Evolutionary conservation across 768 basidiomycete genomes (phyloP), one percentile per base, ranked within the genome.

Genomic region (button mushroom (Agaricus bisporus)): DNA sequence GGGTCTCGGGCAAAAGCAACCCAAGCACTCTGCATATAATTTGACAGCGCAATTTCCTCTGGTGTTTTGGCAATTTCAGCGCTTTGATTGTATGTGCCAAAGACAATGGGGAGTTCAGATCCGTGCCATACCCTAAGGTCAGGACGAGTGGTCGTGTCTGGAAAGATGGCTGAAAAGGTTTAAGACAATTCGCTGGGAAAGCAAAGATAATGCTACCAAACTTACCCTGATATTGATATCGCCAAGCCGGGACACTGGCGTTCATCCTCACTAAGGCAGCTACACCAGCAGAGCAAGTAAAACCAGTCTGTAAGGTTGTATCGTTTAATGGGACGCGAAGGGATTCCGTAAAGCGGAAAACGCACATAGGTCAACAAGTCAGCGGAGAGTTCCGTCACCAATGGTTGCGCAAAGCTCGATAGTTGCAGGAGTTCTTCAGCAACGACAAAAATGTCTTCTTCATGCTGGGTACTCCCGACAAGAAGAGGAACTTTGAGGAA

Each of bases 1-100:
- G 73, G 71, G 57, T 74, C 63, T n/a, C 68, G 65, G n/a, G 73
- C 73, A 51, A 76, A 76, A 4, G 68, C 63, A 1, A 73, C 71
- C 73, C 74, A 76, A 0, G 70, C 72, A 6, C 60, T 56, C 54
- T 74, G 73, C 1, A 72, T 50, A 49, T 66, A 70, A 48, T 55
- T 61, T 1, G 72, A 68, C 36, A 74, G 60, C n/a, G 62, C 58
- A n/a, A 67, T 62, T 49, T 66, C 66, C 5, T 32, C 57, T 11
- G 58, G 50, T 12, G 62, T 65, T 17, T 60, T 59, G 37, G 59
- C 54, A 26, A 62, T 50, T n/a, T 59, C 39, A 6, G 62, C 60
- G 28, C 63, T 68, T 36, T 54, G 48, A 51, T 63, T 64, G 56
- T 65, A 70, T 3, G 68, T 68, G 14, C 70, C 70, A 37, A 73